Evolutionary conservation across 1,284 basidiomycete species (phyloP).

Genomic region (Rhodotorula sp.): DNA sequence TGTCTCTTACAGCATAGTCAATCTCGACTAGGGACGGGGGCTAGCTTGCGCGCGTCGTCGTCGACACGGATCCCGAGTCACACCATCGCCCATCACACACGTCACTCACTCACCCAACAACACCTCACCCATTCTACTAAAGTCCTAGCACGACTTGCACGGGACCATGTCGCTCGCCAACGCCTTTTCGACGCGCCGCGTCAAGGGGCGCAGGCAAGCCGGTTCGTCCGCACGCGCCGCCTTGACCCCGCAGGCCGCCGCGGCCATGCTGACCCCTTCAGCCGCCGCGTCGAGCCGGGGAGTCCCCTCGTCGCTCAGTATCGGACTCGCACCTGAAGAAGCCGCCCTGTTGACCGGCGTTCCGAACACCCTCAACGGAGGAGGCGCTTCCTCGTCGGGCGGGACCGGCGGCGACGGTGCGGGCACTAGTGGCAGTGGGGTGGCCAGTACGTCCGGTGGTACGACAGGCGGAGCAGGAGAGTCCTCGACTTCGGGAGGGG

Average conservation of each 20-base stretch:
- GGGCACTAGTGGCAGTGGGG: neutral
- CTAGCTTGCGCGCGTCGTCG: no score
- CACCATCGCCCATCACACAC: neutral
- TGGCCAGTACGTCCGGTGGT: neutral
- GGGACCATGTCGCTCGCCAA: slow-evolving; percentile 21
- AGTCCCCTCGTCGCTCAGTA: neutral
- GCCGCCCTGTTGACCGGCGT: slow-evolving; percentile 5
- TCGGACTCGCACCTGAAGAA: slow-evolving; percentile 8
- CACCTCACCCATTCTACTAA: neutral
- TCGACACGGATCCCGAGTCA: no score
- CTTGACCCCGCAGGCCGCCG: slow-evolving; percentile 12
- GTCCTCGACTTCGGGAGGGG: neutral
- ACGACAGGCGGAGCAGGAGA: neutral
- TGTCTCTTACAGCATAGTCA: no score
- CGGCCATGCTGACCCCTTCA: slow-evolving; percentile 9
- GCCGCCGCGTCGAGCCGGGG: neutral
- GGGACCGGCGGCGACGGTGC: neutral
- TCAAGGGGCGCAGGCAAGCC: slow-evolving; percentile 6
- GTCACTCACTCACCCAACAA: neutral
- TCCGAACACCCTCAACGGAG: no score
- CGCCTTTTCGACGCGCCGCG: slow-evolving; percentile 15
- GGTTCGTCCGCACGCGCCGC: slow-evolving; percentile 10
- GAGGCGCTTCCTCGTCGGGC: neutral
- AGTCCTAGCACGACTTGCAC: no score
- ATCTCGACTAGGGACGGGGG: no score